These are phyloP conservation scores for Malassezia obtusa DNA, from an alignment of 1,284 basidiomycete species.

Conservation along the genomic window DNA sequence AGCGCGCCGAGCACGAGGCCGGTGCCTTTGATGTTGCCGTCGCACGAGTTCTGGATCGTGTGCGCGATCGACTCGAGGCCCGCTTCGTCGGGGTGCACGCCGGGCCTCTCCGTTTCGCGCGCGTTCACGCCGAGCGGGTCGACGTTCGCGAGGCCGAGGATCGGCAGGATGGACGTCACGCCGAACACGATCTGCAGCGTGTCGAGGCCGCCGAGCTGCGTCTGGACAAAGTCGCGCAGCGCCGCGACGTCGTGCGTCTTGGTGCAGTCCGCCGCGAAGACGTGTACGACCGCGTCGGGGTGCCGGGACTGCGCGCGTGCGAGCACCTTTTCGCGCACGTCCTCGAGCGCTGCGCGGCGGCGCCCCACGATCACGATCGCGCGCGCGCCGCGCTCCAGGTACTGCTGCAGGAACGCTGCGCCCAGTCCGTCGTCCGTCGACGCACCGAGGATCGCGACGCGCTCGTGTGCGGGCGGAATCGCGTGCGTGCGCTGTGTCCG, in stretches of 20 bases:
- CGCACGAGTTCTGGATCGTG: constrained; percentile 46
- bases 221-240: constrained; percentile 55
- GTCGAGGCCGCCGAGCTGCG: constrained; percentile 67
- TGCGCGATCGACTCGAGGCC: constrained; percentile 49
- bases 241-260: constrained; percentile 60
- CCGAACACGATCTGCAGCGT: constrained; percentile 76
- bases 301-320: constrained; percentile 27
- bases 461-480: constrained; percentile 54
- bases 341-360: constrained; percentile 55
- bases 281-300: constrained; percentile 19
- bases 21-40: constrained; percentile 52
- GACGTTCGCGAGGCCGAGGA: constrained; percentile 64
- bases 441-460: constrained; percentile 69
- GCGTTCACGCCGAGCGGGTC: constrained; percentile 51
- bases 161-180: constrained; percentile 68
- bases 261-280: constrained; percentile 59
- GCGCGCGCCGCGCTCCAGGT: constrained; percentile 63
- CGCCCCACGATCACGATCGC: constrained; percentile 67
- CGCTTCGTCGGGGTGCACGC: constrained; percentile 50
- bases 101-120: constrained; percentile 52
- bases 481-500: constrained; percentile 5
- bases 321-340: constrained; percentile 50
- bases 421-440: constrained; percentile 66
- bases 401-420: constrained; percentile 60
- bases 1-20: constrained; percentile 51